Conservation (phyloP, 176 grass and related monocot genomes). For the Oryza brachyantha region DNA sequence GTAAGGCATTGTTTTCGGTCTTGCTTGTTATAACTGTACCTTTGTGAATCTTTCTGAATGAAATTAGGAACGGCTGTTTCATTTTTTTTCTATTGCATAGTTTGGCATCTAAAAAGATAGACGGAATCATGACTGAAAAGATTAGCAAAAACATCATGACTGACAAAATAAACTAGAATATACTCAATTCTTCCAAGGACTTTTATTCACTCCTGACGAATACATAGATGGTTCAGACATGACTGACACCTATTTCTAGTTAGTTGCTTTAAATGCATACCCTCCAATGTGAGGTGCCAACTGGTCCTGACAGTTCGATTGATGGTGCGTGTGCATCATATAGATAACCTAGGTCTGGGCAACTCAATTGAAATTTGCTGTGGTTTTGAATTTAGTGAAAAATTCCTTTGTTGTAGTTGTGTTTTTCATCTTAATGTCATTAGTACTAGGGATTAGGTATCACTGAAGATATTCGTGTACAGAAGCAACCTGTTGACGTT, state of each 20-base stretch:
- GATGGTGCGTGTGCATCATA: neutral
- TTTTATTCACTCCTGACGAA: neutral
- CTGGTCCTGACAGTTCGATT: neutral
- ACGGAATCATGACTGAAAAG: neutral
- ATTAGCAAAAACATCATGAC: neutral
- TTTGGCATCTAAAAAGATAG: neutral
- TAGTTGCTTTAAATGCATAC: neutral
- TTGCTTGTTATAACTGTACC: neutral
- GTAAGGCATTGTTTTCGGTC: neutral
- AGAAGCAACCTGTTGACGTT: neutral
- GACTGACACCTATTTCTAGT: neutral
- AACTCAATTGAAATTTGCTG: neutral
- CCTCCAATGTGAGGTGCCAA: no score
- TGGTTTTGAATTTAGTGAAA: neutral
- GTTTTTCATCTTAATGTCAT: neutral
- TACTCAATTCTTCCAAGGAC: neutral
- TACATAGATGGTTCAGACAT: neutral
- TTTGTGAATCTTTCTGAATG: neutral
- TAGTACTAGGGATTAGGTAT: neutral
- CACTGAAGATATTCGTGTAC: neutral
- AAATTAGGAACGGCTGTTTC: neutral
- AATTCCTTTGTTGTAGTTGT: neutral
- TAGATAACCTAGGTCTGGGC: neutral
- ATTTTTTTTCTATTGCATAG: neutral
- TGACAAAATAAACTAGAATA: no score